These are phyloP conservation scores for Russula foetens DNA, from an alignment of 768 basidiomycete species.

Conservation along the genomic window DNA sequence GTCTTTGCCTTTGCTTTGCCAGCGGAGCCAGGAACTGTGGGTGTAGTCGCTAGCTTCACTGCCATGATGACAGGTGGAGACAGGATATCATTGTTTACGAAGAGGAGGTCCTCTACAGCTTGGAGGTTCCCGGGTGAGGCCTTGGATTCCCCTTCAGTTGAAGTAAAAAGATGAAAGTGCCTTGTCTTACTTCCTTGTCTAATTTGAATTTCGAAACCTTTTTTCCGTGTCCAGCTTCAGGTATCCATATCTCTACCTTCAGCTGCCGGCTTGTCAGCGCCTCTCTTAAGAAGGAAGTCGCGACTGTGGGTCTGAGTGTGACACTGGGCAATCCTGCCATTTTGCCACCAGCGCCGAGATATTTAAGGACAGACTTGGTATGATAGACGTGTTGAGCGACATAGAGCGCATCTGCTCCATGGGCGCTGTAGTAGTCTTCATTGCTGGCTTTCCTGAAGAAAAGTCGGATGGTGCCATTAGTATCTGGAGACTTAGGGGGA, in stretches of 20 bases:
- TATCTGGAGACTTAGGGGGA: conserved; percentile 58
- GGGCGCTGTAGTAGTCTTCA: conserved; percentile 77
- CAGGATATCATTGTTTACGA: conserved; percentile 68
- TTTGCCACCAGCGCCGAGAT: conserved; percentile 63
- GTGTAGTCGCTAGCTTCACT: conserved; percentile 60
- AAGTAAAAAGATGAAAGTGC: neutral
- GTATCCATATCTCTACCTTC: conserved; percentile 83
- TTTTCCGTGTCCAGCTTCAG: conserved; percentile 66
- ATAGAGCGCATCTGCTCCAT: conserved; percentile 83
- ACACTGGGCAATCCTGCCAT: conserved; percentile 65
- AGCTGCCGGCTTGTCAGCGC: conserved; percentile 87
- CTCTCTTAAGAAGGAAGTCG: conserved; percentile 77
- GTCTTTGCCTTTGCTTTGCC: conserved; percentile 54
- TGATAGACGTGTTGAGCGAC: conserved; percentile 77
- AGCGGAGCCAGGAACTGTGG: conserved; percentile 32
- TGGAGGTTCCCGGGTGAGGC: conserved; percentile 70
- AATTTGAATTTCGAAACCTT: conserved; percentile 68
- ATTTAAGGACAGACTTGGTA: conserved; percentile 90
- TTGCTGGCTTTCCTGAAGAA: conserved; percentile 54
- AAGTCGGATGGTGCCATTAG: conserved; percentile 71
- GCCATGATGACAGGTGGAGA: conserved; percentile 87
- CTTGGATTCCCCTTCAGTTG: conserved; percentile 28
- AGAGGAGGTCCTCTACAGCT: conserved; percentile 50
- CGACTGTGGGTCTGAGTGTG: conserved; percentile 64
- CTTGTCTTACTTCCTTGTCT: conserved; percentile 60